Evolutionary conservation across 306 rosid species (phyloP).

Genomic region (Ochetophila trinervis): DNA sequence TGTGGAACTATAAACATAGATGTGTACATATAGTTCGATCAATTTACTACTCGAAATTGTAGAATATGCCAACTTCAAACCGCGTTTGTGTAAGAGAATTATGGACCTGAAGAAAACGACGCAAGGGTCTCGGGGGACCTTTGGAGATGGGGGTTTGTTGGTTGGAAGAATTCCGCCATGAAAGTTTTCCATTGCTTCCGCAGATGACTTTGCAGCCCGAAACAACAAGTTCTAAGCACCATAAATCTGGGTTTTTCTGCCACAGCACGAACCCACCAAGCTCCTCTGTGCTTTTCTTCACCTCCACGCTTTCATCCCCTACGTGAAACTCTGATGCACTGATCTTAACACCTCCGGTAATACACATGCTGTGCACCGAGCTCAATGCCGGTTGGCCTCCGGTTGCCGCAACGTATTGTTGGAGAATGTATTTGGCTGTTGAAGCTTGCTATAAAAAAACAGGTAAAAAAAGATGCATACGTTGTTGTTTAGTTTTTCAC

Average conservation of each 20-base stretch:
- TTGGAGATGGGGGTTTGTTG: conserved; percentile 56
- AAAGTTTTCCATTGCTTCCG: conserved; percentile 84
- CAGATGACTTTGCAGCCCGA: conserved; percentile 78
- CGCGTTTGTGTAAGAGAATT: not conserved
- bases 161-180: conserved; percentile 90
- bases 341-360: conserved; percentile 73
- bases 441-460: conserved; percentile 72
- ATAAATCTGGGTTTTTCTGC: conserved; percentile 91
- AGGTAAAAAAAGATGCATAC: not conserved
- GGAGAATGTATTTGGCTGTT: conserved; percentile 88
- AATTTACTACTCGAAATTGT: too few species aligned
- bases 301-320: conserved; percentile 40
- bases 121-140: conserved; percentile 88
- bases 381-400: conserved; percentile 87
- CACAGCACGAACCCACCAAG: conserved; percentile 76
- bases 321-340: conserved; percentile 77
- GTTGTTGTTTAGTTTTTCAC: too few species aligned
- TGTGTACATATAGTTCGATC: too few species aligned
- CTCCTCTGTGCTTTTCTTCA: conserved; percentile 65
- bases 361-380: conserved; percentile 76
- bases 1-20: too few species aligned
- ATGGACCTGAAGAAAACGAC: conserved; percentile 84
- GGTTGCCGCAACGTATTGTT: conserved; percentile 90
- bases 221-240: conserved; percentile 72
- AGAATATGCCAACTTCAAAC: too few species aligned